Percentiles rank a stretch among this genome's conserved stretches.
Evolutionary conservation across 2,329 filamentous ascomycete species (phyloP).

Genomic region (Alternaria hordeiaustralica): DNA sequence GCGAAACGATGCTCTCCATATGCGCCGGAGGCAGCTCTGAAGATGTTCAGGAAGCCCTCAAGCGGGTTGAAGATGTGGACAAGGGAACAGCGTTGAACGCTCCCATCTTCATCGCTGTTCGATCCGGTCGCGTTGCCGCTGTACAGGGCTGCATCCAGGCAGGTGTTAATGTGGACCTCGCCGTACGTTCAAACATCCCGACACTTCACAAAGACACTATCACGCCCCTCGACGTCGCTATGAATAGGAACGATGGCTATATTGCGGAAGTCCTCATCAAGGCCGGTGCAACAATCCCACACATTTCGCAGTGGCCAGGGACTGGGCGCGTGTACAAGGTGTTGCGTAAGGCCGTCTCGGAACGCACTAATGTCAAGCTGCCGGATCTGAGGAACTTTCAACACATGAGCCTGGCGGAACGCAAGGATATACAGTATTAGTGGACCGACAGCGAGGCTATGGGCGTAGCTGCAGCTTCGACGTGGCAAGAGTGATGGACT

Average conservation of each 20-base stretch:
- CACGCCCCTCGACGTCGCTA: background rate
- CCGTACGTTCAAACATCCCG: background rate
- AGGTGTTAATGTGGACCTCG: background rate
- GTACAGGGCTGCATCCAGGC: background rate
- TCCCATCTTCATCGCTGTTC: background rate
- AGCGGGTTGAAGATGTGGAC: background rate
- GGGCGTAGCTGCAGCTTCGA: background rate
- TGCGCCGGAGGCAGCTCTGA: background rate
- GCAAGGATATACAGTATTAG: background rate
- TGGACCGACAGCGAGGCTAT: background rate
- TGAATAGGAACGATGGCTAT: accelerated
- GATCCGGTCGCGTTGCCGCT: background rate
- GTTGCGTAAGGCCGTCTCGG: background rate
- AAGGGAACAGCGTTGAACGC: background rate
- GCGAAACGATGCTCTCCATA: background rate
- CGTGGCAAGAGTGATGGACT: background rate
- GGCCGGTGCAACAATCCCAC: background rate
- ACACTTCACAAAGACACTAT: background rate
- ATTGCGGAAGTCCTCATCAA: background rate
- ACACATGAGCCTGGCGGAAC: background rate
- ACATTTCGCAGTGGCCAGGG: background rate
- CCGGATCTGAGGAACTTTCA: background rate
- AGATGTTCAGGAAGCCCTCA: background rate
- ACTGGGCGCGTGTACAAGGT: background rate
- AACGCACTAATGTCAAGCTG: background rate